phyloP scores from a whole-genome alignment of 768 basidiomycete genomes.

The Coprinopsis cinerea region DNA sequence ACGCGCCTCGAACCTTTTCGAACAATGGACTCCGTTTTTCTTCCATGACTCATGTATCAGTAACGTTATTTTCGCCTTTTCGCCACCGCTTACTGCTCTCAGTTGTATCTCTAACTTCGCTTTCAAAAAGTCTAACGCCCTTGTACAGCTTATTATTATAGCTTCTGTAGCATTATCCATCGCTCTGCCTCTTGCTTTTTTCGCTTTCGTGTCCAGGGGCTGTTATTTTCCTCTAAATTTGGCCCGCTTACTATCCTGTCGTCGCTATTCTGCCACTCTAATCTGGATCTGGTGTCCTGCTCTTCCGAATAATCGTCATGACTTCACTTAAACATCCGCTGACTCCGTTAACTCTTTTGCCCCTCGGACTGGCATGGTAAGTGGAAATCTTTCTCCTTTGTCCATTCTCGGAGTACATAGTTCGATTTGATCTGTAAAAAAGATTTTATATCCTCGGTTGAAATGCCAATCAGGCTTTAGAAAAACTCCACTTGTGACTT shows the following conservation, averaged over 20 bases:
- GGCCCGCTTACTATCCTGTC: neutral
- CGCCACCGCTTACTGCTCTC: neutral
- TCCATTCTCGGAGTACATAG: no score
- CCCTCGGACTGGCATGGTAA: no score
- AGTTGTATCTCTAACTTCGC: constrained; percentile 7
- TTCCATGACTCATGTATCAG: neutral
- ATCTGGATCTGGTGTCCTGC: constrained; percentile 5
- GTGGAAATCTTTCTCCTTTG: no score
- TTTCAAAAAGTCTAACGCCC: no score
- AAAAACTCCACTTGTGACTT: no score
- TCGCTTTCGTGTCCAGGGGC: neutral
- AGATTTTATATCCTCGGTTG: no score
- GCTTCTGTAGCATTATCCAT: constrained; percentile 6
- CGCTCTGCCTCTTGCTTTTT: neutral
- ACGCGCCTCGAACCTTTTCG: neutral
- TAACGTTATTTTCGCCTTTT: neutral
- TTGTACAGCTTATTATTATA: neutral
- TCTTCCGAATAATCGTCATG: neutral
- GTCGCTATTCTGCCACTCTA: neutral
- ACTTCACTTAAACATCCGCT: no score
- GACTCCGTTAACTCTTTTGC: no score
- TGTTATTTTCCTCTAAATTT: neutral
- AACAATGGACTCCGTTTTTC: neutral
- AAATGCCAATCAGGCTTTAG: no score
- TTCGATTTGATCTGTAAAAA: no score